Evolutionary conservation across 176 grass and related monocot species (phyloP), one percentile per base, ranked within the genome.

Genomic region (Phyllostachys edulis): DNA sequence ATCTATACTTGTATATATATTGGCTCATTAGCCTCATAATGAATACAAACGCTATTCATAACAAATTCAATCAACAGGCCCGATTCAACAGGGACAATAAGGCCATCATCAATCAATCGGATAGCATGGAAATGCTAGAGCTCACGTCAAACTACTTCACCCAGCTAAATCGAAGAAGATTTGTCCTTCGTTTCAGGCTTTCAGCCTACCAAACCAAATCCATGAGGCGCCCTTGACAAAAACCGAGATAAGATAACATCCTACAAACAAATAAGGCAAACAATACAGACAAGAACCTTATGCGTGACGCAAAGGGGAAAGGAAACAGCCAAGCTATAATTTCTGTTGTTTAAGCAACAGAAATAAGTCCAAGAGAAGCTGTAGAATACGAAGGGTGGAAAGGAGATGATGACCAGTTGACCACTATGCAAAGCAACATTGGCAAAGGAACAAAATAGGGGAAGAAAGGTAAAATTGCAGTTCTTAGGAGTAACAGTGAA

Each of bases 91-190:
- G 29, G 56, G 36, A 65, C 34, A 71, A 20, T 65, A 32, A 78
- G 34, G 10, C 13, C 13, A 65, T 6, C 7, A 67, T 45, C 49
- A 26, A 6, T 80, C 68, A 32, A 77, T 26, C 2, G 24, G 29
- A 69, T 47, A 44, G 24, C 59, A 13, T 77, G 71, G 26, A 77
- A 83, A 64, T 83, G 12, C 64, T 55, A 78, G 10, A 4, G 26
- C 6, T 39, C 52, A 23, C 9, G 16, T 18, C 51, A 32, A 23
- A 62, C 27, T 62, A 69, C 15, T 41, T 81, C 21, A 60, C 20
- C 63, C 7, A 76, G 46, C 20, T 24, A 57, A 57, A 64, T n/a
- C 12, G 2, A 71, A 34, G n/a, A 46, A 63, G 5, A 68, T 61
- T 40, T 76, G 50, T 42, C 41, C 1, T 34, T 34, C 2, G 32